Conservation (phyloP, 2,329 filamentous ascomycete genomes). For the Cladosporium velox region DNA sequence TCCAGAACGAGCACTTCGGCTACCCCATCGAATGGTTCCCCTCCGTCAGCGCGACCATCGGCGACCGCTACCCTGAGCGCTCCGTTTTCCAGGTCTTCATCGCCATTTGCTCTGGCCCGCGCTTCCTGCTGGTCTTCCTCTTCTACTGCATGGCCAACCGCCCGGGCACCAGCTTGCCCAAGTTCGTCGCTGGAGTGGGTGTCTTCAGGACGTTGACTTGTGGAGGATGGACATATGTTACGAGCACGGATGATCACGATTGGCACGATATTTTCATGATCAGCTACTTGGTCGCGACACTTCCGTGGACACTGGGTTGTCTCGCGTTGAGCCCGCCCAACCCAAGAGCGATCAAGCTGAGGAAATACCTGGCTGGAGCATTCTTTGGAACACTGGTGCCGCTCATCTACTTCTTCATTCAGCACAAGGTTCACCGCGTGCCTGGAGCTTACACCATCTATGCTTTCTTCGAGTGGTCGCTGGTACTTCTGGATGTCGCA, state of each 20-base stretch:
- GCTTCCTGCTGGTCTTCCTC: constrained; percentile 85
- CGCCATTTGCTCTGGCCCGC: constrained; percentile 90
- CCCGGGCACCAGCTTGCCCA: constrained; percentile 71
- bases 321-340: constrained; percentile 85
- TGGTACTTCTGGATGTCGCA: constrained; percentile 91
- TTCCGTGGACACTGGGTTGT: constrained; percentile 94
- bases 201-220: constrained; percentile 89
- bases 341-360: constrained; percentile 77
- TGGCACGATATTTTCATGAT: constrained; percentile 99
- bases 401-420: constrained; percentile 94
- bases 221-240: constrained; percentile 97
- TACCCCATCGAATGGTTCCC: constrained; percentile 56
- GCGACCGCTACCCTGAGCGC: constrained; percentile 93
- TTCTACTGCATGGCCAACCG: constrained; percentile 88
- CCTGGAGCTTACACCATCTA: constrained; percentile 96
- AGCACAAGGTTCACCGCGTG: constrained; percentile 94
- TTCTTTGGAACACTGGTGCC: constrained; percentile 93
- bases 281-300: constrained; percentile 87
- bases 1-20: constrained; percentile 78
- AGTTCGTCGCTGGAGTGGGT: constrained; percentile 76
- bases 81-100: constrained; percentile 98
- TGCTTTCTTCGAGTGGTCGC: constrained; percentile 95
- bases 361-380: constrained; percentile 76
- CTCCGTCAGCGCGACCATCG: constrained; percentile 72
- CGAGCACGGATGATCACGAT: constrained; percentile 95